Evolutionary conservation across 257 asterid genomes (phyloP), one percentile per base, ranked within the genome.

Genomic region (Cynanchum wilfordii): DNA sequence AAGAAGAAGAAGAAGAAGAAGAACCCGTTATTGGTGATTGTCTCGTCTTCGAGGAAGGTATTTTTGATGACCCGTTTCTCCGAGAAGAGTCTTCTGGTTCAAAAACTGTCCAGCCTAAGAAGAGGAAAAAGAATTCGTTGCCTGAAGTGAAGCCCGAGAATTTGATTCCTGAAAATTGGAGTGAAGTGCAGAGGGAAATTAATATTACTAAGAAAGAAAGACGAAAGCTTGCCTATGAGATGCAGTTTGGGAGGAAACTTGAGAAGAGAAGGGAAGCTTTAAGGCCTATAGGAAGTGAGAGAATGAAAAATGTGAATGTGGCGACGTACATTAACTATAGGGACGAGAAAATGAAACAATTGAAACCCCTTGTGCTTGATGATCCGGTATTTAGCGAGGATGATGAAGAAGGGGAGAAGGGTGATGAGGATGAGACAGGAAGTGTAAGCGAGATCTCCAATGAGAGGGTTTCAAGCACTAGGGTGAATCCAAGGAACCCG

Each of bases 81-180:
- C 86, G 81, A 22, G 82, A 74, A 29, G 69, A 75, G 22, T 30
- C 29, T 62, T 11, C 19, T 15, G 77, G 69, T 60, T 57, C 83
- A 27, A 60, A 20, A 17, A 65, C 29, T 59, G 70, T 57, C 44
- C 69, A 36, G 36, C 81, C 62, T 65, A 75, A 74, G 60, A 47
- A 45, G 45, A 50, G 47, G 47, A 42, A 62, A 17, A 38, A 30
- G 30, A 73, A 74, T 20, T 68, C 30, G 47, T 42, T 58, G 36
- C 22, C 58, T 0, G 76, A 76, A 11, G 66, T 87, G 30, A 54
- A 82, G 79, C 78, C 94, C 11, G 97, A 95, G 25, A 92, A 87
- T 71, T 79, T 95, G 72, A 83, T 95, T 71, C 99, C 99, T 44
- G 97, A 90, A 24, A 78, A 88, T 24, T 95, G 99, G 99, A n/a